Evolutionary conservation across 1,284 basidiomycete species (phyloP).

Genomic region (Fomitopsis pinicola): DNA sequence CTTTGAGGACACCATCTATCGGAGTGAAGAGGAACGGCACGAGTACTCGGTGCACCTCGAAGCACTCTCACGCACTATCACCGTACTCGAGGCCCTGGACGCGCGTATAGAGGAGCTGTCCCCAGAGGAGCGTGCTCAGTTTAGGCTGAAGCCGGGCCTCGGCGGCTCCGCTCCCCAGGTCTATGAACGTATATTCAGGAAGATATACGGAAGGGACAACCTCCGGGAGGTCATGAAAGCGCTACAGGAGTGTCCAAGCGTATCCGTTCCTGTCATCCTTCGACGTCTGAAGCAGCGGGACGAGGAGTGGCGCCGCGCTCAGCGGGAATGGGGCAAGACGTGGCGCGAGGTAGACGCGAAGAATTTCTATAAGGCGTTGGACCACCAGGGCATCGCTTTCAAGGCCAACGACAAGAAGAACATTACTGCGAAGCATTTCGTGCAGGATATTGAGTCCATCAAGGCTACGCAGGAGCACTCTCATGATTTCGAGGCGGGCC

Average conservation of each 20-base stretch:
- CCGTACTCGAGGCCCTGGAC: slow-evolving; percentile 87
- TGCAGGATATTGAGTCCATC: slow-evolving; percentile 82
- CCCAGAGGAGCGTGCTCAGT: slow-evolving; percentile 79
- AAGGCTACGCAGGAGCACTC: slow-evolving; percentile 66
- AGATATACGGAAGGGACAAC: slow-evolving; percentile 86
- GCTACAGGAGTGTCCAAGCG: slow-evolving; percentile 88
- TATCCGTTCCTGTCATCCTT: slow-evolving; percentile 91
- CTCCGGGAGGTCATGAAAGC: slow-evolving; percentile 86
- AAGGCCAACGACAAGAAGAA: slow-evolving; percentile 96
- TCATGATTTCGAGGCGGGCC: slow-evolving; percentile 35
- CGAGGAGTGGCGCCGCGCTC: slow-evolving; percentile 94
- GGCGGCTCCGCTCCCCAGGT: slow-evolving; percentile 87
- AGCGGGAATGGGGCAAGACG: slow-evolving; percentile 95
- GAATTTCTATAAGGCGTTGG: slow-evolving; percentile 97
- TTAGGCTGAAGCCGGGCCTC: slow-evolving; percentile 86
- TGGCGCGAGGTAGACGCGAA: slow-evolving; percentile 97
- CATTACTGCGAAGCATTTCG: slow-evolving; percentile 87
- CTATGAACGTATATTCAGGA: slow-evolving; percentile 93
- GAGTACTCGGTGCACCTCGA: slow-evolving; percentile 98
- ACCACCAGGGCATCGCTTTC: slow-evolving; percentile 94
- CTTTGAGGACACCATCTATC: slow-evolving; percentile 95
- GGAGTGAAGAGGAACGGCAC: slow-evolving; percentile 96
- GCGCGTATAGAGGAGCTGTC: slow-evolving; percentile 88
- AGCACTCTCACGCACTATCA: slow-evolving; percentile 88
- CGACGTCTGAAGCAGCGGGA: slow-evolving; percentile 91